Conservation (phyloP, 257 asterid species). For the Coffea eugenioides region DNA sequence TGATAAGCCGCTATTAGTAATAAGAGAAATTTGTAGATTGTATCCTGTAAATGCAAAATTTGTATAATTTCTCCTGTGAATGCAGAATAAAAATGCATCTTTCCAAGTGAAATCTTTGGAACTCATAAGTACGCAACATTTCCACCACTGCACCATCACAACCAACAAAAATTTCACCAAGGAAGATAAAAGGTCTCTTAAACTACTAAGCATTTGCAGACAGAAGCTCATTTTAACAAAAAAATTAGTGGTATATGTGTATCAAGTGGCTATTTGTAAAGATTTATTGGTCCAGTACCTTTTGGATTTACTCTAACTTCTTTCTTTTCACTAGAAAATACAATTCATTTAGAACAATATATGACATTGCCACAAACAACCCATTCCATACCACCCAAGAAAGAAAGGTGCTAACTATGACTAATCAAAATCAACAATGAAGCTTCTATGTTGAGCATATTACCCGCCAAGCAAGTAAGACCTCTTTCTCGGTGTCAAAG, state of each 20-base stretch:
- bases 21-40: background rate
- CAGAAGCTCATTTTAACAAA: background rate
- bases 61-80: background rate
- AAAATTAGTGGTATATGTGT: background rate
- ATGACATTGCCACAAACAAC: background rate
- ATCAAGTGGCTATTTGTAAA: too few relatives aligned
- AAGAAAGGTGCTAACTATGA: background rate
- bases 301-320: background rate
- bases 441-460: slow-evolving; percentile 14
- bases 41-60: background rate
- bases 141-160: too few relatives aligned
- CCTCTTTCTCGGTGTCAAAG: slow-evolving; percentile 86
- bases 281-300: background rate
- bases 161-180: background rate
- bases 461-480: slow-evolving; percentile 98
- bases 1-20: background rate
- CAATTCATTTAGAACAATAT: too few relatives aligned
- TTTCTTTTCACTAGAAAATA: background rate
- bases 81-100: background rate
- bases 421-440: background rate
- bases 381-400: background rate
- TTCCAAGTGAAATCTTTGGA: background rate
- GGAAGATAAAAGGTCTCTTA: background rate
- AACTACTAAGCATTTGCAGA: background rate
- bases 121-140: background rate